Conservation (phyloP, 148 eudicot genomes). For the Fagopyrum esculentum region DNA sequence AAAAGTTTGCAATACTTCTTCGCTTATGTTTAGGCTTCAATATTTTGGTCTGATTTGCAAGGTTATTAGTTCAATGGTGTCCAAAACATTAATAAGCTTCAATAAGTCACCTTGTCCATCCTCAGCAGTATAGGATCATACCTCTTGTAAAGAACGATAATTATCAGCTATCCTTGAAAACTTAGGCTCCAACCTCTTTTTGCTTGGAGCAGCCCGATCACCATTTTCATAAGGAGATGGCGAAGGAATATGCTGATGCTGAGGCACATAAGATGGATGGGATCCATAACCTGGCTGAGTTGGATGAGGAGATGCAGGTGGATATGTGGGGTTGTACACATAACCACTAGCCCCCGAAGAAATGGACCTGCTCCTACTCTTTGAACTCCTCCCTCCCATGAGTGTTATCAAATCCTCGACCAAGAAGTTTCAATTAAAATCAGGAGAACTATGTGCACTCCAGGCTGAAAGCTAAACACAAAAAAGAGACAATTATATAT, state of each 20-base stretch:
- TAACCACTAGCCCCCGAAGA: neutral
- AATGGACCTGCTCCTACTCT: constrained; percentile 5
- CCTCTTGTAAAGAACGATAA: constrained; percentile 10
- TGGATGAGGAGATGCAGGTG: no score
- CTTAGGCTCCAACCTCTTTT: neutral
- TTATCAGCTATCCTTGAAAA: constrained; percentile 14
- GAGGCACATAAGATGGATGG: neutral
- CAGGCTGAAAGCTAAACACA: neutral
- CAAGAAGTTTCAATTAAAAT: no score
- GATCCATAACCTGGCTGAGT: no score
- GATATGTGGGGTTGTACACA: no score
- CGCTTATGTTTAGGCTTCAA: no score
- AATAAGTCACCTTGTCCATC: no score
- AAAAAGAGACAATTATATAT: neutral
- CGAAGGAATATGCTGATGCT: neutral
- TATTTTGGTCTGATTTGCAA: no score
- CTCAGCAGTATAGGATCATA: neutral
- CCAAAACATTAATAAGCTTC: no score
- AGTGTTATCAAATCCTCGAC: no score
- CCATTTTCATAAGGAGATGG: no score
- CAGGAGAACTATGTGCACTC: neutral
- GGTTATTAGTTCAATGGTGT: no score
- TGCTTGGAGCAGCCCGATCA: neutral
- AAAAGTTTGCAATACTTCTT: no score
- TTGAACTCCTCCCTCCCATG: constrained; percentile 20